These are phyloP conservation scores for Tricholoma flavovirens DNA, from an alignment of 768 basidiomycete genomes.

Conservation along the genomic window DNA sequence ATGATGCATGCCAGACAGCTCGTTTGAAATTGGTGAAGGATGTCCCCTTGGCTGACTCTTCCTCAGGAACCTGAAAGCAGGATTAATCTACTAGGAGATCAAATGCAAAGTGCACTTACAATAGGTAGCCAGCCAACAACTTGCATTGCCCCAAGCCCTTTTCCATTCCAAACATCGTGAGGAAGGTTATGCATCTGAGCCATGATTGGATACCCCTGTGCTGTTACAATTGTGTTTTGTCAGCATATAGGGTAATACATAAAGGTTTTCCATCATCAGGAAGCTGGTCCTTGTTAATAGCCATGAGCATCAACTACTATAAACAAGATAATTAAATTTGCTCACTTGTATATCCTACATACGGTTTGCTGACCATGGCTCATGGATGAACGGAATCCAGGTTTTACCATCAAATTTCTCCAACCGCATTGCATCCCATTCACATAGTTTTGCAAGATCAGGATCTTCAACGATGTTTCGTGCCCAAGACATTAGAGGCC, in stretches of 20 bases:
- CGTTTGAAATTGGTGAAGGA: conserved; percentile 18
- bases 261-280: conserved; percentile 22
- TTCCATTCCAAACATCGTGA: conserved; percentile 26
- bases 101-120: conserved; percentile 16
- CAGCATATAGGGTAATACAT: conserved; percentile 33
- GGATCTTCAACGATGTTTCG: conserved; percentile 22
- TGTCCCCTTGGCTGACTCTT: conserved; percentile 12
- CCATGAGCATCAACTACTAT: background rate
- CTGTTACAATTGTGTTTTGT: conserved; percentile 32
- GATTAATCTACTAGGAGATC: background rate
- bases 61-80: conserved; percentile 24
- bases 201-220: conserved; percentile 33
- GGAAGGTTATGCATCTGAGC: conserved; percentile 28
- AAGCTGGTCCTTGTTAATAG: conserved; percentile 10
- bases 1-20: conserved; percentile 23
- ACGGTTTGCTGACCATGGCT: conserved; percentile 32
- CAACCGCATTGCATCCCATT: conserved; percentile 27
- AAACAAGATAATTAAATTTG: conserved; percentile 1
- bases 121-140: conserved; percentile 36
- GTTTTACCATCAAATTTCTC: conserved; percentile 22
- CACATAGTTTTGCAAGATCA: conserved; percentile 15
- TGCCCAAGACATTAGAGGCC: conserved; percentile 23
- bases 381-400: conserved; percentile 26
- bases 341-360: conserved; percentile 35
- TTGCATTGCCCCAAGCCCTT: no score